Evolutionary conservation across 176 grass and related monocot genomes (phyloP).

Genomic region (Triticum timopheevii): DNA sequence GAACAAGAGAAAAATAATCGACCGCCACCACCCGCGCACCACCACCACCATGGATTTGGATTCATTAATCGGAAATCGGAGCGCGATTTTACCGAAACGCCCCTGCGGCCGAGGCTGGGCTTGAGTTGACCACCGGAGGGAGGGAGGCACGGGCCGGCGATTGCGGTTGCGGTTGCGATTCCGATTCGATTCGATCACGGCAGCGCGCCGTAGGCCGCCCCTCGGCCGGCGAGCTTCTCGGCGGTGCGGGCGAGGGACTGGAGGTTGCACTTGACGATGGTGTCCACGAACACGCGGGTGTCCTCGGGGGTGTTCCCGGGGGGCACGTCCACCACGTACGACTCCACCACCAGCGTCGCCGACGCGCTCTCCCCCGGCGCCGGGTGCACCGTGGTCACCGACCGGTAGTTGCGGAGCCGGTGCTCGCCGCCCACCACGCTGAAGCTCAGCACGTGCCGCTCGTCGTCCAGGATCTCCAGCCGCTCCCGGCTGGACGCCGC

Average conservation of each 20-base stretch:
- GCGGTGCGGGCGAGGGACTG: slow-evolving; percentile 63
- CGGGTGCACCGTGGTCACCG: slow-evolving; percentile 60
- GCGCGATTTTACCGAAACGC: background rate
- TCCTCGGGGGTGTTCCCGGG: slow-evolving; percentile 64
- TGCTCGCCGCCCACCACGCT: slow-evolving; percentile 63
- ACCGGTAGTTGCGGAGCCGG: slow-evolving; percentile 58
- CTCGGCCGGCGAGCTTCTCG: slow-evolving; percentile 37
- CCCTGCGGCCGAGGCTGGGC: background rate
- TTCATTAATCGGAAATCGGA: background rate
- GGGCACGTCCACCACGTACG: slow-evolving; percentile 75
- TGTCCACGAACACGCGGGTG: slow-evolving; percentile 59
- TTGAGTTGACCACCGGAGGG: background rate
- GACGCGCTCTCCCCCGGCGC: background rate
- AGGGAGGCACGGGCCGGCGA: no score
- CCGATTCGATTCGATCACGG: background rate
- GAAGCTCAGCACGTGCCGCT: slow-evolving; percentile 62
- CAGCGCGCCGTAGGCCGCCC: background rate
- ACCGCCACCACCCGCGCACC: background rate
- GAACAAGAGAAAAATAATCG: background rate
- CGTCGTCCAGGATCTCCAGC: slow-evolving; percentile 71
- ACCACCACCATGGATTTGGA: background rate
- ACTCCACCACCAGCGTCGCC: slow-evolving; percentile 62
- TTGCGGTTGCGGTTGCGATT: no score
- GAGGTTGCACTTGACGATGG: slow-evolving; percentile 73
- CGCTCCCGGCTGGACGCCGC: slow-evolving; percentile 57